Conservation (phyloP, 352 stramenopile species). For the Halophytophthora batemanensis region DNA sequence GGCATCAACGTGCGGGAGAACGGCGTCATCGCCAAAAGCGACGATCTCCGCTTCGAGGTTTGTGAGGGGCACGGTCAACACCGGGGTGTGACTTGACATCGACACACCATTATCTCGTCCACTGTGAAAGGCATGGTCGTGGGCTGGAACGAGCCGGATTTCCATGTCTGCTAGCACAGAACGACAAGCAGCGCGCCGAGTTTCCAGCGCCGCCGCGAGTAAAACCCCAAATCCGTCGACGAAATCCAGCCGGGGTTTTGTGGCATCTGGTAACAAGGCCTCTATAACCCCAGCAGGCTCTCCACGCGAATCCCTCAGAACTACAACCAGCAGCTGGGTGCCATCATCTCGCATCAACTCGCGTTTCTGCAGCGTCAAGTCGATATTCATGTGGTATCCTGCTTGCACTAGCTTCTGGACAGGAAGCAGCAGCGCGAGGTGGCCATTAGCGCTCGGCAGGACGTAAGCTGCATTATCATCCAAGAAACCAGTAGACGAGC, state of each 20-base stretch:
- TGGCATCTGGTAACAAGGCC: slow-evolving; percentile 6
- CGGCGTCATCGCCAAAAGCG: slow-evolving; percentile 7
- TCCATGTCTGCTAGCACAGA: slow-evolving; percentile 7
- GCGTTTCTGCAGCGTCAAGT: slow-evolving; percentile 6
- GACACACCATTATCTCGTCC: neutral
- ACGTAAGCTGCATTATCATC: neutral
- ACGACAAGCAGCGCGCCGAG: slow-evolving; percentile 7
- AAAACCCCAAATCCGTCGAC: slow-evolving; percentile 18
- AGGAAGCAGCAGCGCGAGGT: slow-evolving; percentile 16
- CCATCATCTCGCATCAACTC: neutral
- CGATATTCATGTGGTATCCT: slow-evolving; percentile 7
- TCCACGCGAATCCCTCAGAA: slow-evolving; percentile 4
- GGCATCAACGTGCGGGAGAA: slow-evolving; percentile 8
- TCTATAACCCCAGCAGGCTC: slow-evolving; percentile 13
- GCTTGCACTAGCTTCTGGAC: neutral
- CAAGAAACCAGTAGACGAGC: too few species aligned
- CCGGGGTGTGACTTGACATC: neutral
- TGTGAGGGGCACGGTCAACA: slow-evolving; percentile 7
- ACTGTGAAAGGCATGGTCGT: neutral
- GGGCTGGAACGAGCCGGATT: slow-evolving; percentile 2
- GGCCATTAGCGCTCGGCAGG: slow-evolving; percentile 10
- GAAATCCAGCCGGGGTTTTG: slow-evolving; percentile 8
- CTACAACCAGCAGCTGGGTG: slow-evolving; percentile 15
- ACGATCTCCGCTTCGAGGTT: slow-evolving; percentile 4
- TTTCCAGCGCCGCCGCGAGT: slow-evolving; percentile 14